These are phyloP conservation scores for Lippia alba DNA, from an alignment of 305 asterid species.

Conservation along the genomic window DNA sequence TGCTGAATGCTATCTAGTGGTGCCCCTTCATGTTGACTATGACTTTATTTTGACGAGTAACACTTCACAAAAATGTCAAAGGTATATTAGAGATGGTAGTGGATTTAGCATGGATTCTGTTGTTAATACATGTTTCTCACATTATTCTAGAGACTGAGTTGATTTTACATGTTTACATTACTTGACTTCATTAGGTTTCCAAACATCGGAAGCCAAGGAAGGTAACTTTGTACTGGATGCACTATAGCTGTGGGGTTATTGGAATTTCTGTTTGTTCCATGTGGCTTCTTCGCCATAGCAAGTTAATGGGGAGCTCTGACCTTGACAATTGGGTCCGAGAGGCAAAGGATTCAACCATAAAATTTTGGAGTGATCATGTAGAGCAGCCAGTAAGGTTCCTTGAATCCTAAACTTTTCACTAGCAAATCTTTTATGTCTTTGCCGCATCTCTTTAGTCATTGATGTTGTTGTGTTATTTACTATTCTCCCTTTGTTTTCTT, in stretches of 20 bases:
- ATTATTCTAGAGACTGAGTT: slow-evolving; percentile 14
- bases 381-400: slow-evolving; percentile 88
- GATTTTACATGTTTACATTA: slow-evolving; percentile 12
- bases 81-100: no score
- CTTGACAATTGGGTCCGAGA: slow-evolving; percentile 91
- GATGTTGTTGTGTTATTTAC: slow-evolving; percentile 16
- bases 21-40: neutral
- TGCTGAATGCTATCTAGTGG: slow-evolving; percentile 13
- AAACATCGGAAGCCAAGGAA: slow-evolving; percentile 82
- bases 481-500: slow-evolving; percentile 19
- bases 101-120: neutral
- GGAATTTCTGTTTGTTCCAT: slow-evolving; percentile 81
- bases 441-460: slow-evolving; percentile 20
- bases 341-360: slow-evolving; percentile 79
- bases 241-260: slow-evolving; percentile 75
- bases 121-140: slow-evolving; percentile 10
- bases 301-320: slow-evolving; percentile 95
- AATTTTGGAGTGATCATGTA: slow-evolving; percentile 96
- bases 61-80: neutral
- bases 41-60: neutral
- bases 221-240: slow-evolving; percentile 84
- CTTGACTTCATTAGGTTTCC: slow-evolving; percentile 62
- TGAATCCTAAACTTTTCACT: slow-evolving; percentile 18
- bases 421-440: slow-evolving; percentile 20
- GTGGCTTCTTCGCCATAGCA: slow-evolving; percentile 97